phyloP scores from a whole-genome alignment of 495 filamentous ascomycete genomes.

The Penicillium argentinense region DNA sequence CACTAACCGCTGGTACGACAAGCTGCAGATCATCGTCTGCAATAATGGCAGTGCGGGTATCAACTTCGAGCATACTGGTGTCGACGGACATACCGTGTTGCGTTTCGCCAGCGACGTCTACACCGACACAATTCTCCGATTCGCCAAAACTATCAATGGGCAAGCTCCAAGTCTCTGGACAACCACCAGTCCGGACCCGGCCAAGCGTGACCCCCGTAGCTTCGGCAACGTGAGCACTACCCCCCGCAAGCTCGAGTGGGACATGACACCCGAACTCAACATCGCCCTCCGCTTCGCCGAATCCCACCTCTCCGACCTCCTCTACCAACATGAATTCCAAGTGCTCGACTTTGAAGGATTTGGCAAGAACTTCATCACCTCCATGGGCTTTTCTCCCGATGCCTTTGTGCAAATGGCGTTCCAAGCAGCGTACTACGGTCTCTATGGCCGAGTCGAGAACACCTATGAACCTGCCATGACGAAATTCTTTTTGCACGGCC shows the following conservation, averaged over 20 bases:
- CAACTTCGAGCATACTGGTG: conserved; percentile 98
- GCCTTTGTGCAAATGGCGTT: conserved; percentile 99
- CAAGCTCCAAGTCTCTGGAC: conserved; percentile 91
- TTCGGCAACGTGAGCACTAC: conserved; percentile 95
- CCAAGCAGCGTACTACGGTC: conserved; percentile 96
- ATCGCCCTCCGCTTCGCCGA: conserved; percentile 94
- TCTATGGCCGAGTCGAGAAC: conserved; percentile 91
- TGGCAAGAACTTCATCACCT: conserved; percentile 97
- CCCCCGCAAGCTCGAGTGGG: conserved; percentile 96
- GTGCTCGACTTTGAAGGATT: conserved; percentile 87
- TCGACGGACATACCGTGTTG: conserved; percentile 95
- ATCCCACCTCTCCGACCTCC: conserved; percentile 89
- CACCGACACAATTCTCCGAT: conserved; percentile 96
- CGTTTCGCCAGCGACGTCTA: conserved; percentile 96
- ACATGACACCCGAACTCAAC: conserved; percentile 88
- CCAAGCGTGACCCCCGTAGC: conserved; percentile 87
- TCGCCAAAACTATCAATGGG: conserved; percentile 94
- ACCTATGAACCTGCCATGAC: conserved; percentile 99
- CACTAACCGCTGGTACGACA: conserved; percentile 98
- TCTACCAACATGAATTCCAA: conserved; percentile 94
- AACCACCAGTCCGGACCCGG: conserved; percentile 85
- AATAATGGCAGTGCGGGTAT: conserved; percentile 97
- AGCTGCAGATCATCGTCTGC: conserved; percentile 98
- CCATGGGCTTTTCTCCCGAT: conserved; percentile 94
- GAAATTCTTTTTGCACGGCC: conserved; percentile 86